Evolutionary conservation across 495 filamentous ascomycete species (phyloP), one percentile per base, ranked within the genome.

Genomic region (Glonium stellatum): DNA sequence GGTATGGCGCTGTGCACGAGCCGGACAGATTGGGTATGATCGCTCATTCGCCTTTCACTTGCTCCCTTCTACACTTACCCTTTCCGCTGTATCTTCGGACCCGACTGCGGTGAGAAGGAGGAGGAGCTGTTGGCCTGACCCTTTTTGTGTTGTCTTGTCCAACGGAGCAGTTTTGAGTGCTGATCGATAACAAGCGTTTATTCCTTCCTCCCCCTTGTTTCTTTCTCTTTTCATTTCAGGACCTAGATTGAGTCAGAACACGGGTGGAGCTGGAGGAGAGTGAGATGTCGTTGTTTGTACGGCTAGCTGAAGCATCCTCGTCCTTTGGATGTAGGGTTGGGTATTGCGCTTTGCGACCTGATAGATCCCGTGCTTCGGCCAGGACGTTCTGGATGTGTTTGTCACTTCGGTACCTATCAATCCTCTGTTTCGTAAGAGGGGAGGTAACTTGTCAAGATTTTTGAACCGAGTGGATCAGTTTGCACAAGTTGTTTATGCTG

Each of bases 1-100:
- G 18, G 34, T 34, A 5, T 1, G 23, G 42, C 22, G 55, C 25
- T 53, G 41, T 57, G 54, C 39, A 59, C 44, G 63, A 66, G 59
- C 72, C 72, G 72, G 71, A 71, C 70, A 73, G 67, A 57, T 68
- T 66, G 71, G 71, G 63, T 65, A 71, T 73, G 70, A 64, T 72
- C 63, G 72, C 68, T 74, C 69, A 58, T 63, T 72, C 69, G 65
- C 70, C 61, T 53, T 61, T 56, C 60, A 36, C 19, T 23, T 23
- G 46, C 19, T 49, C 55, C 59, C 58, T 60, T 46, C 52, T 15
- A 31, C 55, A 35, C 62, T 58, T 48, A 51, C 67, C 60, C 59
- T 59, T 12, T 22, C 60, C 46, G 60, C 18, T 66, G 58, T 57
- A 62, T 69, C 58, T 64, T 63, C 61, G 61, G 60, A 66, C 57